Evolutionary conservation across 495 filamentous ascomycete species (phyloP).

Genomic region (Margaritispora aquatica): DNA sequence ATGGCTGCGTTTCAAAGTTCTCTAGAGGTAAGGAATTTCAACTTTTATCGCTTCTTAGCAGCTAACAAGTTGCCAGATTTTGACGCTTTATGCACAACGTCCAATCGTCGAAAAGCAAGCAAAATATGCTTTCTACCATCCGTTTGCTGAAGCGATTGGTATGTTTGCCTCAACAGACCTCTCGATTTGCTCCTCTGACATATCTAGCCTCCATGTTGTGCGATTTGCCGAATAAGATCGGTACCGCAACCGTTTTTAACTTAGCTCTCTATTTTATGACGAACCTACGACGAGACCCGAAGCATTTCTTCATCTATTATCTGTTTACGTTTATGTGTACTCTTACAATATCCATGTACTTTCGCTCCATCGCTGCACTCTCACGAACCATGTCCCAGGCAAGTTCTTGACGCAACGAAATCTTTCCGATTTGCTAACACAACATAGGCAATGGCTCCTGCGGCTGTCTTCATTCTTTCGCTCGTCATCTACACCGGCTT

Average conservation of each 20-base stretch:
- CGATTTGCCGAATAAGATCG: conserved; percentile 62
- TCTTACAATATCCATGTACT: conserved; percentile 71
- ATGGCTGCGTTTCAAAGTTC: conserved; percentile 78
- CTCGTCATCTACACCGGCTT: conserved; percentile 90
- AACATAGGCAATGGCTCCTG: conserved; percentile 63
- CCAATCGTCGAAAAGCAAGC: conserved; percentile 89
- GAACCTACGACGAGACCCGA: conserved; percentile 68
- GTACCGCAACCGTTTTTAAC: conserved; percentile 47
- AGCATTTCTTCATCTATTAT: conserved; percentile 77
- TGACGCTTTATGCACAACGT: conserved; percentile 80
- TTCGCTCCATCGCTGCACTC: conserved; percentile 75
- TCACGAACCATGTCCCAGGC: conserved; percentile 68
- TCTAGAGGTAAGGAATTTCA: conserved; percentile 63
- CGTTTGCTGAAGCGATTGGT: conserved; percentile 72
- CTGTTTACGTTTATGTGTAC: conserved; percentile 62
- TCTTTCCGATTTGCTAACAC: not conserved
- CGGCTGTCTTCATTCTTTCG: conserved; percentile 74
- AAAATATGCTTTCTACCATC: conserved; percentile 89
- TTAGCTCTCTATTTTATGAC: conserved; percentile 81
- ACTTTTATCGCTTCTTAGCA: not conserved
- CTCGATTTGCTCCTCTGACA: conserved; percentile 19
- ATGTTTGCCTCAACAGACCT: not conserved
- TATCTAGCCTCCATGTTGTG: conserved; percentile 62
- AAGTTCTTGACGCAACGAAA: not conserved
- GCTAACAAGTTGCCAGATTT: conserved; percentile 35